These are phyloP conservation scores for Tricholoma bakamatsutake DNA, from an alignment of 768 basidiomycete species.

Conservation along the genomic window DNA sequence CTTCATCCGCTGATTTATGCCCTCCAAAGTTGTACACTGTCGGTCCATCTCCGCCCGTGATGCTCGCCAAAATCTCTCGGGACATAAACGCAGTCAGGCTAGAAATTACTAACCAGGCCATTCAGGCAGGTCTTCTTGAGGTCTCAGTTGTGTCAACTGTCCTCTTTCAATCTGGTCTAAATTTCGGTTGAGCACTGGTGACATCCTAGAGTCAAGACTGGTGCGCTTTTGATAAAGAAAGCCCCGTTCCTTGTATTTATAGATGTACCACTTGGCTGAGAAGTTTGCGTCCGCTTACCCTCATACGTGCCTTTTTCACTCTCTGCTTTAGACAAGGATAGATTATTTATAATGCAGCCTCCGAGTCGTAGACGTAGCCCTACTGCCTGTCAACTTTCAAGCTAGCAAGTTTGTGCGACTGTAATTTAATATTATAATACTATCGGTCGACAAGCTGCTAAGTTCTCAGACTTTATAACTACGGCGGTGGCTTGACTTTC, in stretches of 20 bases:
- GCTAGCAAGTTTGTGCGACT: background rate
- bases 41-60: constrained; percentile 15
- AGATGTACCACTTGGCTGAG: background rate
- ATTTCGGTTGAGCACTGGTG: constrained; percentile 32
- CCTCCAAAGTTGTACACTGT: constrained; percentile 19
- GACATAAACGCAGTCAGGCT: constrained; percentile 29
- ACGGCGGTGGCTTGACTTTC: no score
- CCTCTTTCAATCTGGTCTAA: constrained; percentile 42
- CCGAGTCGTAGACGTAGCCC: no score
- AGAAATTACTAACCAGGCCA: constrained; percentile 40
- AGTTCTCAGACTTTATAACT: no score
- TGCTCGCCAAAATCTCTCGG: constrained; percentile 32
- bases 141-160: constrained; percentile 38
- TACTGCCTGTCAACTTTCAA: no score
- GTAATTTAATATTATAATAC: no score
- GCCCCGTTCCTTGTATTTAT: background rate
- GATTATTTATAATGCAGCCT: background rate
- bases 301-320: background rate
- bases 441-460: no score
- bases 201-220: background rate
- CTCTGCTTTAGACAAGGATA: background rate
- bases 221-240: background rate
- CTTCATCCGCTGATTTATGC: constrained; percentile 16
- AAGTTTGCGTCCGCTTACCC: background rate
- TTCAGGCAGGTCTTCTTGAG: constrained; percentile 41